Evolutionary conservation across 1,284 basidiomycete genomes (phyloP), one percentile per base, ranked within the genome.

Genomic region (Chiua sp.): DNA sequence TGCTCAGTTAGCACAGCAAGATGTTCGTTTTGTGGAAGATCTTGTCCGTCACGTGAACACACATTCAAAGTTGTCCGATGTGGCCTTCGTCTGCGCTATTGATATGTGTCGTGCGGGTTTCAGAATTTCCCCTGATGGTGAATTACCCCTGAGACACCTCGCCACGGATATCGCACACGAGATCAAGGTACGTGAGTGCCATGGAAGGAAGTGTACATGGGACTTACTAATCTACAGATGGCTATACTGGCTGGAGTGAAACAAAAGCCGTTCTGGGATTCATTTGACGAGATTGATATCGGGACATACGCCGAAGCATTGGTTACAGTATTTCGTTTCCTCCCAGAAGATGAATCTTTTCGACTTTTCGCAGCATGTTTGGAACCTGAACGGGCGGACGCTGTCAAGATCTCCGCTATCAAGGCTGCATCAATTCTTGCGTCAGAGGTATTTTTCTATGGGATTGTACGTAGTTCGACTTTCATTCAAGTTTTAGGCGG

Each of bases 81-180:
- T 88, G 0, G 85, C 88, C 2, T 76, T 93, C 57, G 83, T 91
- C 3, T 95, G 93, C 72, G 86, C 87, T 54, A 82, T 95, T 32
- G 95, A 98, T 69, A 78, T 95, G 37, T 92, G 93, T 73, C 85
- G 90, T 59, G 93, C 91, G 2, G 94, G 93, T 4, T 88, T 87
- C 48, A 83, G 86, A 56, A 80, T 93, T 35, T 82, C 82, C 12
- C 82, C 86, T 0, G 80, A 83, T 4, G 86, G 83, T 7, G 92
- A 94, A 13, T 74, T 91, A 10, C 84, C 91, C n/a, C 72, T 96
- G 30, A 83, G 87, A 28, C 73, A 85, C 13, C 78, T 94, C 28
- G 90, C 91, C 0, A 79, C 78, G 20, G 93, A 96, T 68, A 76
- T 93, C 16, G 90, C 89, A 4, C 87, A 90, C 65, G 92, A 94